Evolutionary conservation across 495 filamentous ascomycete species (phyloP), one percentile per base, ranked within the genome.

Genomic region (Talaromyces liani): DNA sequence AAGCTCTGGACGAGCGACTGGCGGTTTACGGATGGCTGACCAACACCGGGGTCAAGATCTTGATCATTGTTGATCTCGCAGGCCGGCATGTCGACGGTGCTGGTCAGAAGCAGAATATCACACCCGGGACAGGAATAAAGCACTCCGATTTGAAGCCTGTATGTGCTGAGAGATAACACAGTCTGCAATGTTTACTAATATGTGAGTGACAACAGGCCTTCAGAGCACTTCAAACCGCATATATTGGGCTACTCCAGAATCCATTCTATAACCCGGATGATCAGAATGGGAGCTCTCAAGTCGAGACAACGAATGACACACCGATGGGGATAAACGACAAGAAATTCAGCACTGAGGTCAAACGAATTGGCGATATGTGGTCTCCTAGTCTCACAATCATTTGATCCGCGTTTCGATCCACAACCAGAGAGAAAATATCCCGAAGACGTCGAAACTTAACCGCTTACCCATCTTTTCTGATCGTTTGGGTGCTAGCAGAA

Each of bases 11-110:
- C 76, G 95, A 98, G 73, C 85, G 91, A 10, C 79, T 98, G 22
- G 91, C 92, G 18, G 85, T 88, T 62, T 98, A 97, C 79, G 94
- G 94, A 64, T 98, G 91, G 86, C 81, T 97, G 70, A 98, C 94
- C n/a, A 97, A 96, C 72, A 98, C 95, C 6, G 93, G 93, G 6
- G 85, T 93, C 31, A 92, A 91, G 72, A 84, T 98, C 66, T 85
- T 97, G 31, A 85, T 91, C 45, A 85, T 97, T 1, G 88, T 98
- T 14, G 94, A 98, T 72, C 87, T 95, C 79, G 82, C 88, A 58
- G 92, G 92, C 1, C 75, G 82, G 54, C 71, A 70, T 65, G 65
- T 62, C 56, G 63, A 57, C 60, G 41, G 68, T 63, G 31, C 68
- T 55, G 27, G 67, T 55, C 66, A 72, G 31, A 74, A 64, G 49